Percentiles rank a stretch among this genome's conserved stretches.
phyloP scores from a whole-genome alignment of 345 rosid genomes.

The Barbarea vulgaris region DNA sequence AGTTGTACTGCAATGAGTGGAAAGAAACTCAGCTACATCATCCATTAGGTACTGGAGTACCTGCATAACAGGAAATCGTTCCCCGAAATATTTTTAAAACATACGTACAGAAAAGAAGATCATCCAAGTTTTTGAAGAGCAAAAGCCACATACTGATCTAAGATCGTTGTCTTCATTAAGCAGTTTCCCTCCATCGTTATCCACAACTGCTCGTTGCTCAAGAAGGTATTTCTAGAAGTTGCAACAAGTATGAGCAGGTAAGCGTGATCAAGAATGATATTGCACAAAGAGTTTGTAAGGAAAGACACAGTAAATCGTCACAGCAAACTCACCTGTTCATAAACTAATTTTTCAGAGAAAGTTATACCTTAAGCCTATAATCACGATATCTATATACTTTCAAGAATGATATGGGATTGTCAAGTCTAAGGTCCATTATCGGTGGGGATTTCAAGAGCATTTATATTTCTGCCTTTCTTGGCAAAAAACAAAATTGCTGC shows the following conservation, averaged over 20 bases:
- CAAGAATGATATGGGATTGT: slow-evolving; percentile 7
- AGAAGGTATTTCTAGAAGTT: slow-evolving; percentile 78
- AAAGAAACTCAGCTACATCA: slow-evolving; percentile 78
- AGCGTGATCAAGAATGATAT: neutral
- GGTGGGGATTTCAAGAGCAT: neutral
- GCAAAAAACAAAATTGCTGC: slow-evolving; percentile 9
- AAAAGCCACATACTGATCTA: slow-evolving; percentile 77
- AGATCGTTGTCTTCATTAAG: slow-evolving; percentile 94
- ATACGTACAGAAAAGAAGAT: neutral
- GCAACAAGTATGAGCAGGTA: slow-evolving; percentile 22
- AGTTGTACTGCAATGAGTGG: slow-evolving; percentile 44
- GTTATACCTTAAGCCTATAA: neutral
- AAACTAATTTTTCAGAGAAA: slow-evolving; percentile 5
- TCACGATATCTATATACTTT: slow-evolving; percentile 3
- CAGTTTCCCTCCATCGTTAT: slow-evolving; percentile 78
- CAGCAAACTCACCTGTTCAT: neutral
- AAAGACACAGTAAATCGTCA: slow-evolving; percentile 18
- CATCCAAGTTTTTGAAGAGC: slow-evolving; percentile 7
- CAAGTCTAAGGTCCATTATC: slow-evolving; percentile 11
- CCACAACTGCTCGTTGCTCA: slow-evolving; percentile 85
- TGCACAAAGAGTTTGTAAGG: slow-evolving; percentile 8
- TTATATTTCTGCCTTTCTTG: slow-evolving; percentile 12
- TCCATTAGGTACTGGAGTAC: slow-evolving; percentile 88
- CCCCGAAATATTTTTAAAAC: slow-evolving; percentile 5
- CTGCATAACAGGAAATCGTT: slow-evolving; percentile 49